phyloP scores from a whole-genome alignment of 1,284 basidiomycete genomes.

The Cryptococcus sp. region DNA sequence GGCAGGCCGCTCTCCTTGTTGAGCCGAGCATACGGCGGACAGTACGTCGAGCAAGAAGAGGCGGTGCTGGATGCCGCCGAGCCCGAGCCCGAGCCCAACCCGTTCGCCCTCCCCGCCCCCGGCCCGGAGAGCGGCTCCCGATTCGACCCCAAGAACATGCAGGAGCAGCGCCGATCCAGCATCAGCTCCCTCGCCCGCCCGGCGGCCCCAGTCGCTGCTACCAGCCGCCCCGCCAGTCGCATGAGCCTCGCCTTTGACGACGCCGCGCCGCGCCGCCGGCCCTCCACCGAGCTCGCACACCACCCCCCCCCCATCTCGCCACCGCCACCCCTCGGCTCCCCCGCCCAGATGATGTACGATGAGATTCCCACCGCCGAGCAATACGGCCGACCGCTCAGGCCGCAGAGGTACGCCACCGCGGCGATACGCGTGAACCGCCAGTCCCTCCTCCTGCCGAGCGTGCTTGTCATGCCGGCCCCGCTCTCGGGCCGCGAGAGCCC shows the following conservation, averaged over 20 bases:
- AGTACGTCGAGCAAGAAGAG: neutral
- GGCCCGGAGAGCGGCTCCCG: constrained; percentile 33
- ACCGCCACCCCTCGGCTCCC: neutral
- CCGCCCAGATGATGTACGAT: constrained; percentile 9
- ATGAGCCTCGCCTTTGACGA: neutral
- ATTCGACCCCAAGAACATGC: constrained; percentile 42
- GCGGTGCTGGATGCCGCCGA: constrained; percentile 9
- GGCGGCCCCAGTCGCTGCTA: neutral
- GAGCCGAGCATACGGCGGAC: neutral
- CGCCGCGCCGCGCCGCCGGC: too few relatives aligned
- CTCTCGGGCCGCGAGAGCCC: constrained; percentile 11
- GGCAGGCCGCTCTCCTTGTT: neutral
- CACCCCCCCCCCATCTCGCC: neutral
- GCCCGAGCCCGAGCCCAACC: constrained; percentile 24
- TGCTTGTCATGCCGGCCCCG: constrained; percentile 43
- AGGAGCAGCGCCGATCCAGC: constrained; percentile 21
- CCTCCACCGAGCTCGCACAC: neutral
- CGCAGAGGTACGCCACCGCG: constrained; percentile 26
- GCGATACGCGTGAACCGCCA: constrained; percentile 18
- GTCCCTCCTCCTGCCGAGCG: constrained; percentile 41
- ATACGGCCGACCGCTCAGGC: constrained; percentile 36
- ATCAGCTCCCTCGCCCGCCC: neutral
- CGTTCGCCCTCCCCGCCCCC: constrained; percentile 45
- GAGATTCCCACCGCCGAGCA: constrained; percentile 38
- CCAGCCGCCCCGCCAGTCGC: neutral